phyloP scores from a whole-genome alignment of 1,284 basidiomycete species.

The Ganoderma leucocontextum region DNA sequence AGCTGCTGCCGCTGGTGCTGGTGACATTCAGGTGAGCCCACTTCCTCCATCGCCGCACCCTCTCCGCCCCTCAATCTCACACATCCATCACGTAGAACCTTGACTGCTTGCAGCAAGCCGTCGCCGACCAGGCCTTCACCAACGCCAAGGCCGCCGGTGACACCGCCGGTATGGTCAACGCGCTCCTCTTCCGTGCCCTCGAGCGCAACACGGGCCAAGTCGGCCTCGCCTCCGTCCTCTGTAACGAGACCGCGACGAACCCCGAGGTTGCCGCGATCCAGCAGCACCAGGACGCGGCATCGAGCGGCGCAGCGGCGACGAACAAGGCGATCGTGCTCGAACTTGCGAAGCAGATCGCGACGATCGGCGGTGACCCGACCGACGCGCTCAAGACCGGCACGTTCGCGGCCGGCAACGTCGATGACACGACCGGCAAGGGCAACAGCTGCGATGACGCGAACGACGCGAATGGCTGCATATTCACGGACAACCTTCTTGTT shows the following conservation, averaged over 20 bases:
- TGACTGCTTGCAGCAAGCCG: slow-evolving; percentile 71
- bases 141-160: slow-evolving; percentile 72
- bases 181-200: slow-evolving; percentile 70
- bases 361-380: slow-evolving; percentile 69
- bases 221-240: slow-evolving; percentile 56
- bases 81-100: slow-evolving; percentile 49
- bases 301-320: slow-evolving; percentile 58
- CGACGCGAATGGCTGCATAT: slow-evolving; percentile 68
- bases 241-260: slow-evolving; percentile 66
- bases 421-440: slow-evolving; percentile 57
- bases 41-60: background rate
- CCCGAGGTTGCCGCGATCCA: slow-evolving; percentile 72
- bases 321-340: slow-evolving; percentile 71
- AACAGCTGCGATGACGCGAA: slow-evolving; percentile 61
- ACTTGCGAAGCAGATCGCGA: slow-evolving; percentile 67
- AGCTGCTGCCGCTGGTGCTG: slow-evolving; percentile 62
- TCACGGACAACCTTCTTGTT: slow-evolving; percentile 67
- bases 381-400: slow-evolving; percentile 70
- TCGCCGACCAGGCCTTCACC: slow-evolving; percentile 74
- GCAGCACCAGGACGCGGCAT: slow-evolving; percentile 78
- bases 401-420: slow-evolving; percentile 64
- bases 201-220: slow-evolving; percentile 73
- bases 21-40: slow-evolving; percentile 56
- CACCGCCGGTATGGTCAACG: slow-evolving; percentile 63
- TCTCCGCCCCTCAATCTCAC: slow-evolving; percentile 2